Conservation (phyloP, 768 basidiomycete species). For the Rhizopogon vinicolor region DNA sequence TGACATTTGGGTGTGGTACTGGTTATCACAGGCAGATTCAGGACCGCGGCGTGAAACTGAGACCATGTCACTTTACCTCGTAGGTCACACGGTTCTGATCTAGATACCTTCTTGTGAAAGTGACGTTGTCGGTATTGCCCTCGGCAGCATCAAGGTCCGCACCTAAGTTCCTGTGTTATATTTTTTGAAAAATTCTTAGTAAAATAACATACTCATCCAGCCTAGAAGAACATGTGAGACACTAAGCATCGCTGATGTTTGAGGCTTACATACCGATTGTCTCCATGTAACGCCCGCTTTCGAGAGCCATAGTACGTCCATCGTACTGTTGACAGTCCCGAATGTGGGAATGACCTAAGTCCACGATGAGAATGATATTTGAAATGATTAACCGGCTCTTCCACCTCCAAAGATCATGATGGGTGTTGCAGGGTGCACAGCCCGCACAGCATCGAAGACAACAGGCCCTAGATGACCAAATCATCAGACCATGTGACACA, state of each 20-base stretch:
- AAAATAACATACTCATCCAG: constrained; percentile 56
- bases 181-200: neutral
- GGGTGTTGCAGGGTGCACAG: constrained; percentile 67
- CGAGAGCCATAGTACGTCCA: constrained; percentile 70
- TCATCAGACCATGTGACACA: neutral
- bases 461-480: constrained; percentile 47
- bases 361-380: neutral
- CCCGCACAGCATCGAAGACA: constrained; percentile 71
- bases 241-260: neutral
- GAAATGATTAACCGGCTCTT: neutral
- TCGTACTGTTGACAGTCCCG: constrained; percentile 74
- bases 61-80: constrained; percentile 39
- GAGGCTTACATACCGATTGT: constrained; percentile 58
- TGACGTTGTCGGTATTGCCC: constrained; percentile 43
- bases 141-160: constrained; percentile 40
- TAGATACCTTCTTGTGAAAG: constrained; percentile 68
- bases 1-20: constrained; percentile 64
- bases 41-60: neutral
- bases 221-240: constrained; percentile 19
- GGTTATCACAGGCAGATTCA: constrained; percentile 1
- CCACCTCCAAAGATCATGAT: constrained; percentile 79
- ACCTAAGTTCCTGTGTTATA: constrained; percentile 24
- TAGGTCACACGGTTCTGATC: constrained; percentile 78
- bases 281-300: constrained; percentile 90
- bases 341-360: constrained; percentile 65